Evolutionary conservation across 176 grass and related monocot species (phyloP).

Genomic region (Typha latifolia): DNA sequence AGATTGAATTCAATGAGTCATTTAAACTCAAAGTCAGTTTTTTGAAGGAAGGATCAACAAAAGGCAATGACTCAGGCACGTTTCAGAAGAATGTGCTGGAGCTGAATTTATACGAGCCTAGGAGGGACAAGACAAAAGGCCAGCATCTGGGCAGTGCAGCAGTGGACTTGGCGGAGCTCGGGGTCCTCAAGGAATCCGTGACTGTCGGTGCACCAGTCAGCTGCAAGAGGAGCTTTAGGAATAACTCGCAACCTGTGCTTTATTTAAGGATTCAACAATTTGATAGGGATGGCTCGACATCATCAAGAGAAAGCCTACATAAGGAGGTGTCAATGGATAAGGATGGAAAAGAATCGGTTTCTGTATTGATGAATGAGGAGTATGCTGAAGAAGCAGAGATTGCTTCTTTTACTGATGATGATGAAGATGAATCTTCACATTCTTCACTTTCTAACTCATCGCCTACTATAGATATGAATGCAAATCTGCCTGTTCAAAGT

Average conservation of each 20-base stretch:
- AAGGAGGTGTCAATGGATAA: constrained; percentile 51
- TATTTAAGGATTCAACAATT: constrained; percentile 65
- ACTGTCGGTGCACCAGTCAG: constrained; percentile 52
- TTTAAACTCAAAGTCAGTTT: constrained; percentile 69
- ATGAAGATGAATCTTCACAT: constrained; percentile 25
- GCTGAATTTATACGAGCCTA: constrained; percentile 80
- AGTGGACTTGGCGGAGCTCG: constrained; percentile 78
- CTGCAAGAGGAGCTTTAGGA: constrained; percentile 75
- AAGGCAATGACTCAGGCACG: constrained; percentile 34
- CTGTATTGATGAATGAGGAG: constrained; percentile 48
- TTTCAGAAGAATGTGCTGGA: constrained; percentile 92
- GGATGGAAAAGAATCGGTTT: constrained; percentile 56
- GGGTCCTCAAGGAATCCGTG: constrained; percentile 54
- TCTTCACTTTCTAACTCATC: constrained; percentile 27
- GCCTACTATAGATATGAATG: constrained; percentile 28
- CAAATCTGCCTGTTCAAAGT: constrained; percentile 6
- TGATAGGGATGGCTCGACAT: constrained; percentile 37
- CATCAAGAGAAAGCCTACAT: constrained; percentile 37
- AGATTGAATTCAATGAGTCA: constrained; percentile 88
- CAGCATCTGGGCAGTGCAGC: constrained; percentile 67
- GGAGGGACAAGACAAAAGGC: constrained; percentile 82
- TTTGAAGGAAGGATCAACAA: constrained; percentile 62
- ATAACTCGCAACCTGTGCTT: constrained; percentile 51
- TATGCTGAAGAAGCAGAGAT: constrained; percentile 77
- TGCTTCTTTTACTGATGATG: constrained; percentile 83